Conservation (phyloP, 257 asterid genomes). For the Capsicum baccatum region DNA sequence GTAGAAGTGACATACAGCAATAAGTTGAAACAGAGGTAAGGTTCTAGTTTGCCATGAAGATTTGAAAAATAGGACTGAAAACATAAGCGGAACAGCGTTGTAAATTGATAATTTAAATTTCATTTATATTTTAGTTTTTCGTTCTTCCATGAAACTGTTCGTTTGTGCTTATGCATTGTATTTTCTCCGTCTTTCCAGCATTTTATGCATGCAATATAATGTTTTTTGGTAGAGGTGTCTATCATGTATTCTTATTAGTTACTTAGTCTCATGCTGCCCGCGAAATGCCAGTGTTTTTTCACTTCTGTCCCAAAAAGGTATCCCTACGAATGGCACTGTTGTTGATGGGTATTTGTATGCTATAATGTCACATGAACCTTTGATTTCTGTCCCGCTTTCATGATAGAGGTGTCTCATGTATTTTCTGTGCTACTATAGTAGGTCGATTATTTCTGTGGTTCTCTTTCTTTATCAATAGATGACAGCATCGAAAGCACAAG, state of each 20-base stretch:
- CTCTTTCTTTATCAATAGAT: not conserved
- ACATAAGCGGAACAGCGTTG: not conserved
- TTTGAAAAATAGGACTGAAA: constrained; percentile 12
- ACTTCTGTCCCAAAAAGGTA: not conserved
- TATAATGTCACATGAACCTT: not conserved
- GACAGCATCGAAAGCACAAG: not conserved
- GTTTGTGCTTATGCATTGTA: not conserved
- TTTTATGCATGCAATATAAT: not conserved
- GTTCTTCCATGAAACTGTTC: not conserved
- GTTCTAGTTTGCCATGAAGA: constrained; percentile 25
- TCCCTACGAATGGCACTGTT: not conserved
- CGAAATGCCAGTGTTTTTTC: not conserved
- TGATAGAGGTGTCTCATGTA: not conserved
- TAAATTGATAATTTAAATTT: constrained; percentile 25
- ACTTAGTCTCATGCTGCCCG: not conserved
- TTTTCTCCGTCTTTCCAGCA: not conserved
- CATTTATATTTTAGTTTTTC: not conserved
- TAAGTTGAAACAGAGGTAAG: constrained; percentile 28
- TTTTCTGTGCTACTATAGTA: not conserved
- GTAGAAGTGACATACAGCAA: constrained; percentile 29
- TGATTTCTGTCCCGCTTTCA: not conserved
- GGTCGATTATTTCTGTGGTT: not conserved
- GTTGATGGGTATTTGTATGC: not conserved
- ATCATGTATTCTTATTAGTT: not conserved
- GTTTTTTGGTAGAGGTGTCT: not conserved